Percentiles rank a stretch among this genome's conserved stretches.
Evolutionary conservation across 2,329 filamentous ascomycete genomes (phyloP).

Genomic region (Fusarium sp.): DNA sequence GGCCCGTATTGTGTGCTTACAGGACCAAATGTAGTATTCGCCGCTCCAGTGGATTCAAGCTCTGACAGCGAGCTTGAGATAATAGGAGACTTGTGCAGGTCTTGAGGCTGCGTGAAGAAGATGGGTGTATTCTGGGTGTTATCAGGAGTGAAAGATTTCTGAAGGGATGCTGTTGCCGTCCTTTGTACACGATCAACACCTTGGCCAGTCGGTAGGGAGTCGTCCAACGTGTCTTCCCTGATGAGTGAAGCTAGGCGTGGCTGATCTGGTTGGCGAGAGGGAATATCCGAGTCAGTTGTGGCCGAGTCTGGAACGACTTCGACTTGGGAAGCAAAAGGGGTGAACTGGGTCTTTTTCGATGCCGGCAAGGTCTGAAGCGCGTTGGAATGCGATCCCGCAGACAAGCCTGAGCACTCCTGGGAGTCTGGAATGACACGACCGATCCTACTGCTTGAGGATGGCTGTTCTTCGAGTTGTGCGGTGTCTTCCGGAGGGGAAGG

Average conservation of each 20-base stretch:
- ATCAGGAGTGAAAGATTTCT: background rate
- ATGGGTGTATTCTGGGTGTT: constrained; percentile 5
- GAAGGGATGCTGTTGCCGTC: background rate
- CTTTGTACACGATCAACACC: background rate
- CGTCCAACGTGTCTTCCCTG: constrained; percentile 5
- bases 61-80: constrained; percentile 3
- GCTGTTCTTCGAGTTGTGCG: background rate
- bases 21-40: background rate
- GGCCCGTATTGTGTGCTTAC: background rate
- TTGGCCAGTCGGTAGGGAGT: background rate
- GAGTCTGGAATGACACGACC: constrained; percentile 39
- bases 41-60: background rate
- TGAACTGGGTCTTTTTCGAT: background rate
- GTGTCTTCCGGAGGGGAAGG: background rate
- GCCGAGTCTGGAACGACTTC: constrained; percentile 27
- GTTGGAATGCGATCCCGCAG: constrained; percentile 4
- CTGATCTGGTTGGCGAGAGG: constrained; percentile 45
- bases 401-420: constrained; percentile 28
- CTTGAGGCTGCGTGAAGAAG: constrained; percentile 40
- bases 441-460: constrained; percentile 6
- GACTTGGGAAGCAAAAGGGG: constrained; percentile 12
- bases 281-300: constrained; percentile 34
- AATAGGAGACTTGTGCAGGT: background rate
- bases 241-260: background rate
- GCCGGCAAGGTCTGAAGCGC: background rate